These are phyloP conservation scores for Senecio squalidus DNA, from an alignment of 140 eudicot species.

Conservation along the genomic window DNA sequence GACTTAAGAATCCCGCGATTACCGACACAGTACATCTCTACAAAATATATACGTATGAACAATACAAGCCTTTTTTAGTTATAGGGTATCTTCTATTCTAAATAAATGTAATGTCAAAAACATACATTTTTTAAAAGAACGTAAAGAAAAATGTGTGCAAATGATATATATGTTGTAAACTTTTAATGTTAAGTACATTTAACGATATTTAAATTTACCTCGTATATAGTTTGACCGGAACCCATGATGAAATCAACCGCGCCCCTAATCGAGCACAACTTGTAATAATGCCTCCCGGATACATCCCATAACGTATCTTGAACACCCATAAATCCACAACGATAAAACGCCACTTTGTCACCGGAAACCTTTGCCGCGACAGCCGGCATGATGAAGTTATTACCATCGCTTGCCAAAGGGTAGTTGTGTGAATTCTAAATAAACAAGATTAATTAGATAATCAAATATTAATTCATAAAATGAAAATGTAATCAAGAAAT, in stretches of 20 bases:
- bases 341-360: conserved; percentile 54
- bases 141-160: too few relatives aligned
- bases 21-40: conserved; percentile 60
- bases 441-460: neutral
- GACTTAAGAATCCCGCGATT: conserved; percentile 35
- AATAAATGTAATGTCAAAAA: neutral
- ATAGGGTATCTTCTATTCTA: too few relatives aligned
- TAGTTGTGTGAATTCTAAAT: conserved; percentile 53
- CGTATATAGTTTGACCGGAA: conserved; percentile 70
- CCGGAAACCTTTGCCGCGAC: conserved; percentile 61
- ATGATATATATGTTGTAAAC: too few relatives aligned
- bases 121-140: neutral
- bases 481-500: neutral
- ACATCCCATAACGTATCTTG: conserved; percentile 90
- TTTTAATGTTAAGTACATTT: too few relatives aligned
- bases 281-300: conserved; percentile 68
- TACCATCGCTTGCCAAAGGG: conserved; percentile 26
- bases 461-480: neutral
- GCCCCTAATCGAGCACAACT: conserved; percentile 53
- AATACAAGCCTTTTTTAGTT: neutral
- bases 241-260: conserved; percentile 93
- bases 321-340: conserved; percentile 60
- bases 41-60: too few relatives aligned
- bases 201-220: too few relatives aligned
- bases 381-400: conserved; percentile 34